Base-by-base conservation (phyloP, 23 red algal species). In the Agarophyton chilense region DNA sequence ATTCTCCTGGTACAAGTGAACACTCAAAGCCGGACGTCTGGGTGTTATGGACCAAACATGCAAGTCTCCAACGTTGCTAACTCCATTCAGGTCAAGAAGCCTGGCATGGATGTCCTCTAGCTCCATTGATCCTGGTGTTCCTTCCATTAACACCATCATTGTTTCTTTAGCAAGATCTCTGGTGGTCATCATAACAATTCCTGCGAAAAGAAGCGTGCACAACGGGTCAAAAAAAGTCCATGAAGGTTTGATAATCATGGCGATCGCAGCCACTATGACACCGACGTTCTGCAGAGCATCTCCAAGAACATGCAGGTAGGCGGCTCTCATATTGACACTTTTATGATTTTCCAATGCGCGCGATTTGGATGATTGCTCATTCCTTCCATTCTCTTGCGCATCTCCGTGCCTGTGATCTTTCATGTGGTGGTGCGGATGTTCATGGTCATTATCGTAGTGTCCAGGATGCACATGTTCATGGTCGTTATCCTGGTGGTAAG, bases 301-400 rank as follows among this genome's bases (percentile, higher is more conserved):
- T 28, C 96, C 96, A 42, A 98, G 92, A 31, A 93, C 96, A 64
- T 98, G 96, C 50, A 98, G 74, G 70, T 98, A 95, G 19, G 96
- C 96, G 19, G 96, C 96, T 25, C 74, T 84, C 2, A 98, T 60
- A 55, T 95, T 98, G 46, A 92, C 41, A 67, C 76, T 93, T 58
- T 79, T 53, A 9, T 16, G 2, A 24, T 74, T 33, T 13, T 74
- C 47, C 10, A 29, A 12, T 28, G 68, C 41, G 41, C 9, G n/a
- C 2, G 34, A 6, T 1, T 1, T 46, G 8, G 16, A 12, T 21
- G 68, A 74, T 47, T 47, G 1, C 40, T 26, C 16, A 13, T 47
- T 26, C n/a, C 0, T 74, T 43, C 21, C 80, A 58, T 74, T 28
- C 14, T 66, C 26, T 17, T 68, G 55, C 26, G 38, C 16, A 61